Base-by-base conservation (phyloP, 2,329 filamentous ascomycete genomes). In the Arthrobotrys iridis region DNA sequence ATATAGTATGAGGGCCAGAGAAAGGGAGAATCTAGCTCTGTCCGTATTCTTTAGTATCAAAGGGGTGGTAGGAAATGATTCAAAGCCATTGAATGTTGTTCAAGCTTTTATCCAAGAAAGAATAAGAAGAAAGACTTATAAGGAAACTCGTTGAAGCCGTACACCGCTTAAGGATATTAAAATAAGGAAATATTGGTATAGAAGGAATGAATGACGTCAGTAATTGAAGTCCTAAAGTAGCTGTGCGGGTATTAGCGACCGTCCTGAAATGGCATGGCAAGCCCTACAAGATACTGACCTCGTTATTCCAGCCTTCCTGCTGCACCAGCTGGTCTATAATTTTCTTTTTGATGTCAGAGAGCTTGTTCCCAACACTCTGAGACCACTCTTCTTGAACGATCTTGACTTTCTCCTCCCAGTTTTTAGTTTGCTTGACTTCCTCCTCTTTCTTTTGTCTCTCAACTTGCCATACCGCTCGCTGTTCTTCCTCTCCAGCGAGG, bases 371-470 rank as follows among this genome's bases (percentile, higher is more conserved):
- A 65, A 76, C 65, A 26, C 72, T 76, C 50, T 76, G 72, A 3
- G 59, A 70, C 72, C 72, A 76, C 35, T 76, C 72, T 20, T 76
- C 72, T 46, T 76, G 59, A 28, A 76, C 72, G 8, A 55, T 76
- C 52, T 76, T 76, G 15, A 76, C 59, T 28, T 76, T 76, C 28
- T 76, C 72, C 30, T 76, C 72, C 72, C 72, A 76, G 55, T 76
- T 71, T 46, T 76, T 76, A 15, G 72, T 76, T 52, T 76, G 72
- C 24, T 62, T 64, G n/a, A 76, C 60, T 22, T 76, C 72, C 35
- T 76, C 72, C 18, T 76, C 72, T 35, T 71, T 65, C 63, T 71
- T 76, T 22, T 76, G 72, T 24, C 72, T 70, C 22, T 76, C 72
- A 30, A 76, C 64, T 20, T 76, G 72, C 72, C 72, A 76, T 11